Evolutionary conservation across 139 green algal genomes (phyloP).

Genomic region (Yamagishiella unicocca): DNA sequence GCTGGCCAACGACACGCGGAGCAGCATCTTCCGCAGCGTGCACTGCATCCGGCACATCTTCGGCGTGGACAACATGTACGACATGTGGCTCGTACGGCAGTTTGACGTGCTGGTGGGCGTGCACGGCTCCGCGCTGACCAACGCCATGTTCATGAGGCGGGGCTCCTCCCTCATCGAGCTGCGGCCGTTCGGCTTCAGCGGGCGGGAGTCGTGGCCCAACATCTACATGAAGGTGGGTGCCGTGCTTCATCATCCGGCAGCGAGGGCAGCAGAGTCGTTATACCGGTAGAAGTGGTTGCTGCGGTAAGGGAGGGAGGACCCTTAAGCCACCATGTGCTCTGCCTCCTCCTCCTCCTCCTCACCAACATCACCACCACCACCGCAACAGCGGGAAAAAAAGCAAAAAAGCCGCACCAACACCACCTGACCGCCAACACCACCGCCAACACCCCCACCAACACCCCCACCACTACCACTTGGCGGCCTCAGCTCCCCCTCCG

Average conservation of each 20-base stretch:
- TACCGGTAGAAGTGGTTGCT: too few relatives aligned
- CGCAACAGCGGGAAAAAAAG: too few relatives aligned
- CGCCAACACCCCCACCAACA: too few relatives aligned
- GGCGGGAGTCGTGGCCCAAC: conserved; percentile 39
- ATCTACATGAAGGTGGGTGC: conserved; percentile 47
- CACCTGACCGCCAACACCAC: too few relatives aligned
- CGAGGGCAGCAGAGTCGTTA: too few relatives aligned
- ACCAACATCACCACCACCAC: background rate
- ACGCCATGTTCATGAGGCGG: conserved; percentile 38
- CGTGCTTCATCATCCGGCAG: too few relatives aligned
- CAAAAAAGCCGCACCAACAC: too few relatives aligned
- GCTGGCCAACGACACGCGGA: background rate
- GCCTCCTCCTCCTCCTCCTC: background rate
- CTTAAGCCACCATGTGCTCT: too few relatives aligned
- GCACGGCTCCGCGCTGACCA: conserved; percentile 43
- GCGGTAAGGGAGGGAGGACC: too few relatives aligned
- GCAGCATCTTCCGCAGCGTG: conserved; percentile 12
- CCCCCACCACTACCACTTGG: background rate
- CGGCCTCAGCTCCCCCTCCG: background rate
- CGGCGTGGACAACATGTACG: conserved; percentile 41
- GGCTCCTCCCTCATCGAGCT: conserved; percentile 25
- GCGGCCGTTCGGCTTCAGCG: conserved; percentile 41
- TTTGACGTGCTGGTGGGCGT: conserved; percentile 44
- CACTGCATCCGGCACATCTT: conserved; percentile 40
- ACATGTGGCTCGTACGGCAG: conserved; percentile 46